Conservation (phyloP, 1,284 basidiomycete species). For the Leccinum fallax region DNA sequence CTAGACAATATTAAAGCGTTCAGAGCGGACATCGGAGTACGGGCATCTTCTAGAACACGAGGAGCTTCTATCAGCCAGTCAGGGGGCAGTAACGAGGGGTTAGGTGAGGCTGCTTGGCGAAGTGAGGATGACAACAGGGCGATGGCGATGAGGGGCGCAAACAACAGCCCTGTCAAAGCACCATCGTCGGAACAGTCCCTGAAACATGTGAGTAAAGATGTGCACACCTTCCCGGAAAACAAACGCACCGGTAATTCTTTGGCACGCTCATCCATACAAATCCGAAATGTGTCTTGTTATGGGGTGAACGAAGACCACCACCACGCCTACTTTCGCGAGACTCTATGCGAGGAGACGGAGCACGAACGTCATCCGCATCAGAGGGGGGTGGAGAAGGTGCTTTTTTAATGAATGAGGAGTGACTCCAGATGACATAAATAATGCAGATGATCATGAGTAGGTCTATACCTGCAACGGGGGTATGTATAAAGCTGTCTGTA, state of each 20-base stretch:
- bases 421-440: slow-evolving; percentile 66
- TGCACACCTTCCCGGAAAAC: background rate
- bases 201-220: slow-evolving; percentile 16
- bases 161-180: slow-evolving; percentile 75
- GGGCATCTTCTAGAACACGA: slow-evolving; percentile 45
- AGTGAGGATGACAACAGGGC: slow-evolving; percentile 62
- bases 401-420: slow-evolving; percentile 45
- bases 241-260: slow-evolving; percentile 74
- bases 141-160: slow-evolving; percentile 76
- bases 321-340: slow-evolving; percentile 47
- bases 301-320: slow-evolving; percentile 26
- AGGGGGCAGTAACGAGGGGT: slow-evolving; percentile 45
- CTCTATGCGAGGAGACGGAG: slow-evolving; percentile 43
- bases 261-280: slow-evolving; percentile 90
- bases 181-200: slow-evolving; percentile 86
- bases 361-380: slow-evolving; percentile 28
- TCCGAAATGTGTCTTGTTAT: slow-evolving; percentile 55
- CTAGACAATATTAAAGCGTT: slow-evolving; percentile 73
- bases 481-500: slow-evolving; percentile 10
- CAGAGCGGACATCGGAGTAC: slow-evolving; percentile 44
- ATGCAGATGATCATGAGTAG: slow-evolving; percentile 57
- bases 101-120: slow-evolving; percentile 31
- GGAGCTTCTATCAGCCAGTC: slow-evolving; percentile 82
- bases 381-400: slow-evolving; percentile 18
- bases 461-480: slow-evolving; percentile 52